Percentiles rank a stretch among this genome's conserved stretches.
phyloP scores from a whole-genome alignment of 345 rosid species.

The Eucalyptus curtisii region DNA sequence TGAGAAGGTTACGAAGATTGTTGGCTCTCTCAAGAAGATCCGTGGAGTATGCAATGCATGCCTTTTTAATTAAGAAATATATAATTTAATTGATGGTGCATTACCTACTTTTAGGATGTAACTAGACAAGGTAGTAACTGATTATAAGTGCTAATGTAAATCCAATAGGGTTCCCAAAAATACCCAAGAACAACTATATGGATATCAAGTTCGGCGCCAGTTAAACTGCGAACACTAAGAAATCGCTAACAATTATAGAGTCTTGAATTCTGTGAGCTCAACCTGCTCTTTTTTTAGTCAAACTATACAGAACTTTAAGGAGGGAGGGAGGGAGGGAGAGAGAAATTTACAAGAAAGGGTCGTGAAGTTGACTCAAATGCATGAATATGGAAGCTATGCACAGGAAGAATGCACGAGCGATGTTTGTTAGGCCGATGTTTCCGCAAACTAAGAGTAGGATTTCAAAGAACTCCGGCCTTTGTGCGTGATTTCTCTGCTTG shows the following conservation, averaged over 20 bases:
- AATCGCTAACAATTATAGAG: not conserved
- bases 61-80: not conserved
- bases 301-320: not conserved
- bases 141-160: not conserved
- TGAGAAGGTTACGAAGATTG: not conserved
- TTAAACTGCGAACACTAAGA: not conserved
- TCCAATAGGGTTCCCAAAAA: not conserved
- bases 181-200: not conserved
- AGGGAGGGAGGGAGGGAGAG: not conserved
- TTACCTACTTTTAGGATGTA: not conserved
- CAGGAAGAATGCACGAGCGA: conserved; percentile 19
- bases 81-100: not conserved
- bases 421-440: conserved; percentile 22
- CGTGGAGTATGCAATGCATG: not conserved
- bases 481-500: not conserved
- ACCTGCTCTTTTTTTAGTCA: not conserved
- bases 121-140: not conserved
- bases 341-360: not conserved
- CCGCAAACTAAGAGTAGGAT: conserved; percentile 13
- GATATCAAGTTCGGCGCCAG: not conserved
- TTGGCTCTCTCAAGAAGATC: not conserved
- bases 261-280: not conserved
- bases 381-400: conserved; percentile 20
- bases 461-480: conserved; percentile 7
- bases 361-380: conserved; percentile 1